phyloP scores from a whole-genome alignment of 2,329 filamentous ascomycete genomes.

The Cercospora nicotianae region DNA sequence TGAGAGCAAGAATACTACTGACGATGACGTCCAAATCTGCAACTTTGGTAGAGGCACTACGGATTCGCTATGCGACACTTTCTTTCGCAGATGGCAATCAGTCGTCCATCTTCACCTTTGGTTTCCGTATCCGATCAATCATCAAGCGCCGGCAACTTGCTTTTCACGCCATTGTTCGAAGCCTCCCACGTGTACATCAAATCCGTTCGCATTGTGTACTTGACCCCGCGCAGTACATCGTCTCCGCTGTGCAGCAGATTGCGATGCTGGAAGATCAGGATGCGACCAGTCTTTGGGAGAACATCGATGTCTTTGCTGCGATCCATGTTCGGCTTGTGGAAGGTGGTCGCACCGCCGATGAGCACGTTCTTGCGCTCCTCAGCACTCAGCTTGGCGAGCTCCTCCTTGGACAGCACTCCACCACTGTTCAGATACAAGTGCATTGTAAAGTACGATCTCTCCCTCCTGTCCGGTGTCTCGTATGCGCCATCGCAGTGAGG shows the following conservation, averaged over 20 bases:
- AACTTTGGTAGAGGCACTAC: background rate
- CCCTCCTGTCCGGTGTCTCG: conserved; percentile 54
- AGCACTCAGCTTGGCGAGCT: conserved; percentile 22
- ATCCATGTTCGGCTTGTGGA: conserved; percentile 40
- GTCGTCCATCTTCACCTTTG: no score
- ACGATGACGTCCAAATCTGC: conserved; percentile 22
- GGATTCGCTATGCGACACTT: background rate
- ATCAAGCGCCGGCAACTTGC: conserved; percentile 19
- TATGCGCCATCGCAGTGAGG: conserved; percentile 70
- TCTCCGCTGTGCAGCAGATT: conserved; percentile 56
- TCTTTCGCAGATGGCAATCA: background rate
- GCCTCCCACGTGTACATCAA: conserved; percentile 51
- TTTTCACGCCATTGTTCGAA: conserved; percentile 17
- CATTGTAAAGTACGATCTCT: conserved; percentile 56
- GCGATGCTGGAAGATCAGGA: conserved; percentile 59
- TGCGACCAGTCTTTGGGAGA: conserved; percentile 52
- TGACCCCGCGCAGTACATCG: conserved; percentile 54
- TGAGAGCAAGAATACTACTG: conserved; percentile 44
- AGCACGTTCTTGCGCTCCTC: conserved; percentile 40
- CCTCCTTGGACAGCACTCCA: conserved; percentile 16
- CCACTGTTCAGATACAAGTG: conserved; percentile 51
- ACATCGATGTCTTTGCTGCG: conserved; percentile 45
- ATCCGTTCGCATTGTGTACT: conserved; percentile 59
- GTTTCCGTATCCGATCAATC: no score
- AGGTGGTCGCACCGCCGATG: conserved; percentile 58